Evolutionary conservation across 2,329 filamentous ascomycete species (phyloP).

Genomic region (Trichoderma citrinoviride): DNA sequence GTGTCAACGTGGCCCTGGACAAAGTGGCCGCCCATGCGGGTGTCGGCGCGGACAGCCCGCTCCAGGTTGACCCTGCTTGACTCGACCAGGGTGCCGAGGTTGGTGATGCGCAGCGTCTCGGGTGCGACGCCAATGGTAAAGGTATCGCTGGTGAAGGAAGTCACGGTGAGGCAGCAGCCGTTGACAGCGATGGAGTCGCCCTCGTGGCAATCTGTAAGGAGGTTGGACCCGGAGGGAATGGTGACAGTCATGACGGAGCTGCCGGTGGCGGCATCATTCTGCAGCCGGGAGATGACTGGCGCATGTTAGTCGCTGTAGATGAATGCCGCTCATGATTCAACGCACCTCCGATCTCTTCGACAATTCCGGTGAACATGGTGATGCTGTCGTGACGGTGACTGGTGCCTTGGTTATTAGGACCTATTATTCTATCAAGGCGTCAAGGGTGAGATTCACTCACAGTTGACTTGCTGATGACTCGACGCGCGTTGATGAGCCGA

Average conservation of each 20-base stretch:
- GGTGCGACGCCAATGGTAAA: conserved; percentile 96
- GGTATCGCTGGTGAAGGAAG: conserved; percentile 45
- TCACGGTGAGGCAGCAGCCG: conserved; percentile 93
- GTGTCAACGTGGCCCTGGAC: conserved; percentile 98
- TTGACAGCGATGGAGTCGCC: conserved; percentile 96
- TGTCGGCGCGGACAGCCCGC: conserved; percentile 83
- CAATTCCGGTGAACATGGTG: conserved; percentile 91
- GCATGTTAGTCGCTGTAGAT: conserved; percentile 28
- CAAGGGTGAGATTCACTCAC: not conserved
- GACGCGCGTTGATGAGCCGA: not conserved
- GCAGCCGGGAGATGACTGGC: conserved; percentile 79
- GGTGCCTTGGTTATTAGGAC: not conserved
- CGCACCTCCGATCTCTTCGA: conserved; percentile 89
- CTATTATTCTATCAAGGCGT: not conserved
- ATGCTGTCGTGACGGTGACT: conserved; percentile 17
- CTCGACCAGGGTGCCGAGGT: conserved; percentile 72
- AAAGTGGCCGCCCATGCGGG: conserved; percentile 97
- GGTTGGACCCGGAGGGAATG: conserved; percentile 61
- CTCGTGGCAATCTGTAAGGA: conserved; percentile 78
- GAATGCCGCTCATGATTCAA: conserved; percentile 22
- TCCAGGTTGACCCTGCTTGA: conserved; percentile 83
- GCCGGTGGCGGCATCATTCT: conserved; percentile 75
- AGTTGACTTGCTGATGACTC: not conserved
- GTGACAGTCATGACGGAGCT: conserved; percentile 89
- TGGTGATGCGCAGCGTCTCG: conserved; percentile 92